A percentile compares a stretch with the other conserved stretches of the same genome.
phyloP scores from a whole-genome alignment of 495 filamentous ascomycete species.

The Podospora anserina region DNA sequence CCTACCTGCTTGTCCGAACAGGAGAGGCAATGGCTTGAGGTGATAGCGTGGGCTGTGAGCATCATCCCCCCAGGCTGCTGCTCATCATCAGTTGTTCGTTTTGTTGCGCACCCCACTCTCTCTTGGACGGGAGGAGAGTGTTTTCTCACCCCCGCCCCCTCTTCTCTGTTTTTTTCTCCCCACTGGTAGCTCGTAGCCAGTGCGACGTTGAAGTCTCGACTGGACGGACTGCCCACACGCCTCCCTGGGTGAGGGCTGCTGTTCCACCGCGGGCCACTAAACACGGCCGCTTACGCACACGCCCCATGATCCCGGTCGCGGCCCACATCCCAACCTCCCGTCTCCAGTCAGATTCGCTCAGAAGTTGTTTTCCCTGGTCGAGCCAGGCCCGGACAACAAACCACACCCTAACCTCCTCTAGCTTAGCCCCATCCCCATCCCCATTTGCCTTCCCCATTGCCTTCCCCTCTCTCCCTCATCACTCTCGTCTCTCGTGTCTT shows the following conservation, averaged over 20 bases:
- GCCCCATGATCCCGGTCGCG: constrained; percentile 17
- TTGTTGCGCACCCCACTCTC: constrained; percentile 7
- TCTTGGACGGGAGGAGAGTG: background rate
- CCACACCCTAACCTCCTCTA: constrained; percentile 11
- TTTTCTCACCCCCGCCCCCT: constrained; percentile 9
- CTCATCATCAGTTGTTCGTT: background rate
- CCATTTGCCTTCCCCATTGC: constrained; percentile 7
- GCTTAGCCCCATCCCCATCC: constrained; percentile 16
- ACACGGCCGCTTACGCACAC: constrained; percentile 24
- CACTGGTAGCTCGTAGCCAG: constrained; percentile 12
- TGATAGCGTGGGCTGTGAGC: constrained; percentile 1
- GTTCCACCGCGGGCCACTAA: constrained; percentile 22
- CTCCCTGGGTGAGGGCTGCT: constrained; percentile 14
- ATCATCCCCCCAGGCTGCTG: background rate
- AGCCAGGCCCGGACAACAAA: constrained; percentile 30
- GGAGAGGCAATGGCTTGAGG: background rate
- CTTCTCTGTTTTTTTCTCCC: constrained; percentile 8
- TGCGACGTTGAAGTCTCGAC: constrained; percentile 22
- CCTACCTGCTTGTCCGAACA: background rate
- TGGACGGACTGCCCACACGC: constrained; percentile 24
- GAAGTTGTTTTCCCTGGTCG: constrained; percentile 23
- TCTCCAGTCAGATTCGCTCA: constrained; percentile 24
- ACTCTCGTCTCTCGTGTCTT: background rate
- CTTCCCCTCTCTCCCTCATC: background rate
- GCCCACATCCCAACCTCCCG: constrained; percentile 29